phyloP scores from a whole-genome alignment of 345 rosid genomes.

The Xanthoceras sorbifolium region DNA sequence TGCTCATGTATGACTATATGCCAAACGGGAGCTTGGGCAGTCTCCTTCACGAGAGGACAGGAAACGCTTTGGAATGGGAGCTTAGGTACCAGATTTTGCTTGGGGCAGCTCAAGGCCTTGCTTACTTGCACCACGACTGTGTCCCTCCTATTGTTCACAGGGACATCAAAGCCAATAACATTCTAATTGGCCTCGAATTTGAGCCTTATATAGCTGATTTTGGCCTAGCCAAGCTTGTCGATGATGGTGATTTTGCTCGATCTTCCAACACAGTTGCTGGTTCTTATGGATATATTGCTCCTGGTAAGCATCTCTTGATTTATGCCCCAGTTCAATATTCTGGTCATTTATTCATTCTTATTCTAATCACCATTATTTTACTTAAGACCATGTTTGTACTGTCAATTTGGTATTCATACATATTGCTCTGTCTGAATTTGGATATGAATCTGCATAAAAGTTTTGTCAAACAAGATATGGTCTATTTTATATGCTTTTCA shows the following conservation, averaged over 20 bases:
- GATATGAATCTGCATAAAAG: neutral
- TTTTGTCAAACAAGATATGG: neutral
- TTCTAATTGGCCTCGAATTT: conserved; percentile 81
- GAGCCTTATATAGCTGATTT: conserved; percentile 98
- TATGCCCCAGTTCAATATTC: neutral
- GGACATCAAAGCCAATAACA: conserved; percentile 92
- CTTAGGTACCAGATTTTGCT: conserved; percentile 81
- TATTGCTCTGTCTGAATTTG: neutral
- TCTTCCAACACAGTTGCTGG: conserved; percentile 92
- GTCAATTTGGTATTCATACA: neutral
- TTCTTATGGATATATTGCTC: conserved; percentile 96
- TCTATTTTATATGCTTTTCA: neutral
- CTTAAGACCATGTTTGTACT: neutral
- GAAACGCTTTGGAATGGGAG: conserved; percentile 80
- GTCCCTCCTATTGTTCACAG: conserved; percentile 92
- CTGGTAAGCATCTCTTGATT: conserved; percentile 48
- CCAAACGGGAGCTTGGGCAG: conserved; percentile 92
- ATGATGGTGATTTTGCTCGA: conserved; percentile 77
- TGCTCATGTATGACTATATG: conserved; percentile 95
- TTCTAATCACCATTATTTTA: neutral
- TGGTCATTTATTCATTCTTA: neutral
- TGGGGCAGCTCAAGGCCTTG: conserved; percentile 90
- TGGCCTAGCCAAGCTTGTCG: conserved; percentile 94
- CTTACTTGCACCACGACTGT: conserved; percentile 96
- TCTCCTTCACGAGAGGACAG: conserved; percentile 80